Conservation (phyloP, 192 early-diverging fungal species). For the Geranomyces michiganensis region DNA sequence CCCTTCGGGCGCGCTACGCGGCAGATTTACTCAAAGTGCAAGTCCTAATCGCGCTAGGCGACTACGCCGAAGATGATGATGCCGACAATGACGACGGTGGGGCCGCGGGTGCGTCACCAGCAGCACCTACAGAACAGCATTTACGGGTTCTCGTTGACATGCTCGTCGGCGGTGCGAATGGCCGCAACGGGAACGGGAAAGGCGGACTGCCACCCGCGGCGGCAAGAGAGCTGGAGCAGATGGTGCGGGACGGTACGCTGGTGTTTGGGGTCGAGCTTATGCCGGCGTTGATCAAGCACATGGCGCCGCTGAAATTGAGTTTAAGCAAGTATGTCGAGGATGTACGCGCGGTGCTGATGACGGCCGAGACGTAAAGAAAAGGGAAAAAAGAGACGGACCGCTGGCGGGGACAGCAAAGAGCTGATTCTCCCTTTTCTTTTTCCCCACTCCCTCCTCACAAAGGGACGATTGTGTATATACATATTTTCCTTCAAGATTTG, state of each 20-base stretch:
- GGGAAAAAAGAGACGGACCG: no score
- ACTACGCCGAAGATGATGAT: conserved; percentile 33
- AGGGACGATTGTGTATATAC: no score
- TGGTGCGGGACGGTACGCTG: conserved; percentile 22
- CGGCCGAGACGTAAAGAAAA: not conserved
- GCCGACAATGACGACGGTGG: no score
- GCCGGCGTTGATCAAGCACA: conserved; percentile 33
- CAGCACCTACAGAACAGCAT: conserved; percentile 15
- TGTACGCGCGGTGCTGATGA: conserved; percentile 17
- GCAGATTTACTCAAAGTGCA: conserved; percentile 24
- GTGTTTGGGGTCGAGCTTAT: conserved; percentile 38
- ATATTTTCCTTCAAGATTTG: no score
- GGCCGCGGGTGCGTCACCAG: no score
- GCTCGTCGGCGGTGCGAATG: not conserved
- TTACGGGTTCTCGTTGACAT: conserved; percentile 29
- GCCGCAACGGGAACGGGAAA: not conserved
- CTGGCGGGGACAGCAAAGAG: no score
- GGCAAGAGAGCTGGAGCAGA: conserved; percentile 15
- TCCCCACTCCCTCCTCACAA: no score
- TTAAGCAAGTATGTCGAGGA: conserved; percentile 36
- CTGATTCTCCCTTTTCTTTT: no score
- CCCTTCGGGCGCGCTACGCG: conserved; percentile 15
- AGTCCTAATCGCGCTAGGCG: conserved; percentile 40
- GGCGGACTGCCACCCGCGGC: conserved; percentile 2
- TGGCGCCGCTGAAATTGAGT: conserved; percentile 35